Base-by-base conservation (phyloP, 1,139 yeast species). In the Schizosaccharomyces versatilis region DNA sequence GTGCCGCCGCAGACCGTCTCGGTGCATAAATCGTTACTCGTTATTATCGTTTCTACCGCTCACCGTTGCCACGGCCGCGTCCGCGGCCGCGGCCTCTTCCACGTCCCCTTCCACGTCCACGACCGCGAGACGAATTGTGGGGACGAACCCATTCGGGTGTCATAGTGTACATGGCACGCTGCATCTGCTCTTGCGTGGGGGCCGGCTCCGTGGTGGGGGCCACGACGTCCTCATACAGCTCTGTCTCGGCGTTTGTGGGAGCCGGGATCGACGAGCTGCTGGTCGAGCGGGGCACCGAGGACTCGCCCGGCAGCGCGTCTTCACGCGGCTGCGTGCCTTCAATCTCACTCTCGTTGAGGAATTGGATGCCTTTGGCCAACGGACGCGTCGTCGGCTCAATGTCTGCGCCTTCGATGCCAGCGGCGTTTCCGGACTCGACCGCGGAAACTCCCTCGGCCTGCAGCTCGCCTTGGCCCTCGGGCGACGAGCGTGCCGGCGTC, bases 31-130 rank as follows among this genome's bases (percentile, higher is more conserved):
- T 24, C 32, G 32, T 24, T 24, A 24, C 32, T 24, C 32, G 32
- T 24, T 24, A 24, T 24, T 24, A 24, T 24, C 32, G 32, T 24
- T 24, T 24, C 32, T 24, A 24, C 32, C 32, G 32, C 32, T 24
- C 32, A 24, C 32, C 32, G 32, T 24, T 24, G 32, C 32, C 32
- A 5, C 32, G 32, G 6, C 15, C 19, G n/a, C 49, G 38, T 44
- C 49, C 49, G 10, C 49, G 49, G 49, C 49, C 49, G 9, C 49
- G 49, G 14, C 49, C 49, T 17, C 49, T 14, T n/a, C 49, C 36
- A 24, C 38, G 38, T 9, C n/a, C 9, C 7, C 12, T 7, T 5
- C 49, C 36, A 10, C 49, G 38, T 9, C 49, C 49, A 1, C 49
- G 49, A 10, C 38, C 38, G 12, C 49, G 49, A 24, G 12, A 19